phyloP scores from a whole-genome alignment of 306 rosid genomes.

The Psophocarpus tetragonolobus region DNA sequence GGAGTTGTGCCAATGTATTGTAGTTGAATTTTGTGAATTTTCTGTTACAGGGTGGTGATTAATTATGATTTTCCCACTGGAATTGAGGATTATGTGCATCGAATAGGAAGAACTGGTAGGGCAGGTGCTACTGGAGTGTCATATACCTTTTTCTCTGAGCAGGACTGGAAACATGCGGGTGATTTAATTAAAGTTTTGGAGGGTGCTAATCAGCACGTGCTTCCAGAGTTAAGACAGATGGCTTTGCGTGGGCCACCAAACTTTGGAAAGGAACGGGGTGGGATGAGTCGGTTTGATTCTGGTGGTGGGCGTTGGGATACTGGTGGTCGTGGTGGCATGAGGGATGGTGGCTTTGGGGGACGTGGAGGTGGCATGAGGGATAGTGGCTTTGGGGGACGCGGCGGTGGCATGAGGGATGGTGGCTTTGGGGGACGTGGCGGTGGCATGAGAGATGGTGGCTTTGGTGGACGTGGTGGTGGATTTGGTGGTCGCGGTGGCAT shows the following conservation, averaged over 20 bases:
- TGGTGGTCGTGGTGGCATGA: constrained; percentile 67
- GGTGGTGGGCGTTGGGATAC: constrained; percentile 70
- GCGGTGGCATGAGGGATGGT: constrained; percentile 58
- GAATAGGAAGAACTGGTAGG: constrained; percentile 97
- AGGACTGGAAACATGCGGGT: constrained; percentile 93
- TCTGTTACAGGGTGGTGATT: constrained; percentile 77
- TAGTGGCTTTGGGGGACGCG: constrained; percentile 50
- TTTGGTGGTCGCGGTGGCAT: constrained; percentile 71
- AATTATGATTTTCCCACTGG: constrained; percentile 99
- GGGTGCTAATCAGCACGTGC: constrained; percentile 96
- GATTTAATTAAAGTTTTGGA: constrained; percentile 93
- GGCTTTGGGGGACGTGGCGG: constrained; percentile 56
- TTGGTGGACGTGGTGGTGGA: constrained; percentile 70
- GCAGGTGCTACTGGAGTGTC: constrained; percentile 97
- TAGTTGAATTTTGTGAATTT: background rate
- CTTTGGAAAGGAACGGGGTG: constrained; percentile 77
- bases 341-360: constrained; percentile 63
- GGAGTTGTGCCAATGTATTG: background rate
- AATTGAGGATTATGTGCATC: constrained; percentile 94
- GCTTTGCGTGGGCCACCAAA: constrained; percentile 80
- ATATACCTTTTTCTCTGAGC: constrained; percentile 93
- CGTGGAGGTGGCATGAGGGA: constrained; percentile 57
- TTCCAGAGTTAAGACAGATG: constrained; percentile 81
- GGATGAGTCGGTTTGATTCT: constrained; percentile 65
- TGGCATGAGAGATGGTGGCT: constrained; percentile 67